Evolutionary conservation across 495 filamentous ascomycete genomes (phyloP).

Genomic region (Xylaria bambusicola): DNA sequence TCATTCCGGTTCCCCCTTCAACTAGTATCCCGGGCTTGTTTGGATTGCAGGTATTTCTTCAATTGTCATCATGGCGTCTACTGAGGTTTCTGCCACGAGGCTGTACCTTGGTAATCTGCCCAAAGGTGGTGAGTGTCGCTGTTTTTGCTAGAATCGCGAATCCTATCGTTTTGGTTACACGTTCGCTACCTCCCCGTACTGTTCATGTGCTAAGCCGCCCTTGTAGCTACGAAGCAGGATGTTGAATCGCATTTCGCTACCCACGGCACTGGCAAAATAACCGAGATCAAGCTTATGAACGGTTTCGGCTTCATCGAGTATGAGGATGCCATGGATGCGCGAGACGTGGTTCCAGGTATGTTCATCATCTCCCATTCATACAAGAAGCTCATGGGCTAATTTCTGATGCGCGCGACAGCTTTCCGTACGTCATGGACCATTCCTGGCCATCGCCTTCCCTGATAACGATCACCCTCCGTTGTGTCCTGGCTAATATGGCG

Average conservation of each 20-base stretch:
- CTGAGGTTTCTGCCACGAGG: conserved; percentile 86
- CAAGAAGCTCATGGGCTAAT: conserved; percentile 36
- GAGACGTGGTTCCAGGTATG: conserved; percentile 93
- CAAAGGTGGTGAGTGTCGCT: conserved; percentile 76
- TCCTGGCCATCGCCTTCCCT: conserved; percentile 31
- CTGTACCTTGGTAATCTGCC: conserved; percentile 98
- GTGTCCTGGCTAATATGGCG: conserved; percentile 43
- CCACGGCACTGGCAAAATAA: conserved; percentile 95
- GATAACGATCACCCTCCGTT: conserved; percentile 28
- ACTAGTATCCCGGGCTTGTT: conserved; percentile 6
- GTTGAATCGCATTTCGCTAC: conserved; percentile 94
- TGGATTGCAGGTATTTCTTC: conserved; percentile 17
- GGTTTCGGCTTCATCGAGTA: conserved; percentile 99
- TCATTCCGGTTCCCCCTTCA: neutral
- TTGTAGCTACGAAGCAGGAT: conserved; percentile 88
- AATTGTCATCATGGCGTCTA: conserved; percentile 48
- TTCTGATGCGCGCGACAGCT: conserved; percentile 40
- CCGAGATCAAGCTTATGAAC: conserved; percentile 99
- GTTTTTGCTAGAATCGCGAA: conserved; percentile 32
- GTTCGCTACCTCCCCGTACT: too few species aligned
- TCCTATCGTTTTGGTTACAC: conserved; percentile 23
- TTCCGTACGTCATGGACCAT: conserved; percentile 55
- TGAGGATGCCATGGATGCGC: conserved; percentile 94
- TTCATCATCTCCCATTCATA: too few species aligned
- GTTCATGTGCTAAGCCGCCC: too few species aligned